Evolutionary conservation across 306 rosid genomes (phyloP).

Genomic region (Cucurbita maxima): DNA sequence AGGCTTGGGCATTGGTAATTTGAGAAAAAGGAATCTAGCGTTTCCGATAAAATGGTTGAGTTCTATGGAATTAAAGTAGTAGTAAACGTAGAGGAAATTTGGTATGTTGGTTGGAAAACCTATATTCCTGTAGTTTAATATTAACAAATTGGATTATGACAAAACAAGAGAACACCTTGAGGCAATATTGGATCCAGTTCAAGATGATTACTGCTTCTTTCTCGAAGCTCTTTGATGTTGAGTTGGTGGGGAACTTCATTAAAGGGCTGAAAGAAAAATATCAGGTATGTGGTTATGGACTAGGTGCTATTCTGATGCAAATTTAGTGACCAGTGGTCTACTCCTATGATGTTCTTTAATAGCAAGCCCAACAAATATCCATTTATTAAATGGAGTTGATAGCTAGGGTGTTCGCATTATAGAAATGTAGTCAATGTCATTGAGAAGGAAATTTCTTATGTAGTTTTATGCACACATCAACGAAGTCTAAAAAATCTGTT

Average conservation of each 20-base stretch:
- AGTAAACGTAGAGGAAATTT: not conserved
- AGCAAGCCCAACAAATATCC: too few relatives aligned
- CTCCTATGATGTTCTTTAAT: not conserved
- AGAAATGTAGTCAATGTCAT: too few relatives aligned
- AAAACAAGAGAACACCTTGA: not conserved
- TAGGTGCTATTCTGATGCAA: not conserved
- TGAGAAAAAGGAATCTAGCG: not conserved
- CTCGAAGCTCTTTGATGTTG: not conserved
- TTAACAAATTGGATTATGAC: not conserved
- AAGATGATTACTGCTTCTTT: not conserved
- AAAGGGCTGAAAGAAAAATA: not conserved
- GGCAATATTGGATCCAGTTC: not conserved
- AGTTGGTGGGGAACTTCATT: not conserved
- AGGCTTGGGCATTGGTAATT: not conserved
- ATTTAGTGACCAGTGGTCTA: not conserved
- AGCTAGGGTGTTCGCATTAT: too few relatives aligned
- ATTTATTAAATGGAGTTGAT: too few relatives aligned
- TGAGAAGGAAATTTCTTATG: too few relatives aligned
- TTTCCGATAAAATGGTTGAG: not conserved
- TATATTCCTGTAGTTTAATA: not conserved
- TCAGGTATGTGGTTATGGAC: not conserved
- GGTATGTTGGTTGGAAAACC: not conserved
- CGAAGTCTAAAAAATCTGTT: too few relatives aligned
- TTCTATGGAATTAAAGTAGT: not conserved
- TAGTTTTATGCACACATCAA: too few relatives aligned